Evolutionary conservation across 2,329 filamentous ascomycete species (phyloP), one percentile per base, ranked within the genome.

Genomic region (Cladosporium sp.): DNA sequence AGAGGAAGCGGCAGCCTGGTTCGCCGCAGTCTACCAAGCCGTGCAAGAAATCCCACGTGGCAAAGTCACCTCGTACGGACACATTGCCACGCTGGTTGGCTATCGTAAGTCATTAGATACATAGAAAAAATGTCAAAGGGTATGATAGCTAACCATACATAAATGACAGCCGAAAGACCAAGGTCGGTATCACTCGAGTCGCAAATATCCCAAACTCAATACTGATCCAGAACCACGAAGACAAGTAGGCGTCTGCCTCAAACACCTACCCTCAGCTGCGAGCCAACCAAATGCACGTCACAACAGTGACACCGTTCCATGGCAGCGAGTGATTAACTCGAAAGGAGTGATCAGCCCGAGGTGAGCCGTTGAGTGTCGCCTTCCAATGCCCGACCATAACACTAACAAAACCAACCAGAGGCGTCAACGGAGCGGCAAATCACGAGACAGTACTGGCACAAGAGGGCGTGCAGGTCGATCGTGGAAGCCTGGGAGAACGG

Each of bases 281-380:
- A 73, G 78, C 53, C 76, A 78, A 65, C 75, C 76, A 58, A 78
- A 81, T 67, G 74, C 77, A 62, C 77, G 80, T 65, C 96, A 90
- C 79, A 89, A 97, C 76, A 82, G 85, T 66, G 82, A 81, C 26
- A 97, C 90, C 69, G 94, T 98, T 3, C 94, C 94, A 0, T 98
- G 94, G 94, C 94, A 98, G 81, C 84, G 95, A 65, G 91, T 98
- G 66, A 90, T 98, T 75, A 97, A 94, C 77, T 82, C 91, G 16
- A 94, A 91, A 78, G 93, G 94, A 25, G 82, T 87, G 66, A 96
- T 98, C 70, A 96, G 93, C 53, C 91, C 91, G 8, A 87, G 93
- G 92, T 94, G 74, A 70, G 80, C 26, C 14, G 1, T 18, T n/a
- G 14, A 23, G 7, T 0, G 21, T 21, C 39, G 39, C 30, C 21